Conservation (phyloP, 129 eudicot species). For the Deinandra increscens region DNA sequence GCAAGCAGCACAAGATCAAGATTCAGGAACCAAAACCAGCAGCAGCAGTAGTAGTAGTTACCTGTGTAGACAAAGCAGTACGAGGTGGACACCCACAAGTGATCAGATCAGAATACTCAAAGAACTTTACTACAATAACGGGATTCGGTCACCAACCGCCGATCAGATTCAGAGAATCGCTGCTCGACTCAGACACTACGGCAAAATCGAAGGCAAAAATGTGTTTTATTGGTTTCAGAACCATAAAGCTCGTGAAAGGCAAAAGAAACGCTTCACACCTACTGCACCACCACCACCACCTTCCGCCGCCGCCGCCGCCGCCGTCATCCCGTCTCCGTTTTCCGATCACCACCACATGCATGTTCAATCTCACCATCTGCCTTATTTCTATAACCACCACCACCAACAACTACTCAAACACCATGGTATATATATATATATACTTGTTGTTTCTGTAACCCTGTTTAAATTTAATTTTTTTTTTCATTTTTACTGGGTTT, state of each 20-base stretch:
- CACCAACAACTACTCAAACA: conserved; percentile 34
- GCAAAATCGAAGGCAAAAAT: conserved; percentile 97
- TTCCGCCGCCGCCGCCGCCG: conserved; percentile 23
- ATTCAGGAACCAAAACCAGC: conserved; percentile 20
- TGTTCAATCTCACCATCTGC: conserved; percentile 18
- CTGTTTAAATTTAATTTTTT: too few species aligned
- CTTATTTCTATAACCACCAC: conserved; percentile 36
- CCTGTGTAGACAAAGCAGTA: conserved; percentile 83
- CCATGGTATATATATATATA: too few species aligned
- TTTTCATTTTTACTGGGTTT: not conserved
- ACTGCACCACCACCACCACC: conserved; percentile 16
- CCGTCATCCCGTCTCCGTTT: conserved; percentile 20
- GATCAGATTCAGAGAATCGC: conserved; percentile 94
- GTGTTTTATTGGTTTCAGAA: conserved; percentile 99
- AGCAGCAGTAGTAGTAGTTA: conserved; percentile 23
- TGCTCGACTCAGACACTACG: conserved; percentile 73
- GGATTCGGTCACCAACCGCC: conserved; percentile 84
- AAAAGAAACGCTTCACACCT: conserved; percentile 72
- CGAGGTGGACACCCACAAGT: conserved; percentile 96
- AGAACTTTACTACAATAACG: conserved; percentile 95
- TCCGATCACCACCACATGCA: conserved; percentile 28
- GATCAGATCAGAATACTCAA: conserved; percentile 88
- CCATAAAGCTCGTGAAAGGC: conserved; percentile 95
- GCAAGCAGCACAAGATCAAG: conserved; percentile 19
- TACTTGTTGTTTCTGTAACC: not conserved